phyloP scores from a whole-genome alignment of 257 asterid species.

The Pogostemon cablin region DNA sequence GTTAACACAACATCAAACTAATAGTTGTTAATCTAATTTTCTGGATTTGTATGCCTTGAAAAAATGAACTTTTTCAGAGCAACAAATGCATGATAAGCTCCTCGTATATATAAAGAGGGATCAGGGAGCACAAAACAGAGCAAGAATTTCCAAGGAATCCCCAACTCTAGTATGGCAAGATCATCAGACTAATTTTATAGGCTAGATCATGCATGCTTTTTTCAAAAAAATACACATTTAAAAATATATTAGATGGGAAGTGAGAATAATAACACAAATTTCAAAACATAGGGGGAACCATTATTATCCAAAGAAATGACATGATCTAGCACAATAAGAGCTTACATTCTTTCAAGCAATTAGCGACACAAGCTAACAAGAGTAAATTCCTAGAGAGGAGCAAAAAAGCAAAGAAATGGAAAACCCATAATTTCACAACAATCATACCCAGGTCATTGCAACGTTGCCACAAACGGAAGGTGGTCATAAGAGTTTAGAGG shows the following conservation, averaged over 20 bases:
- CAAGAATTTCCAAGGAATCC: neutral
- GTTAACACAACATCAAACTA: neutral
- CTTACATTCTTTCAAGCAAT: neutral
- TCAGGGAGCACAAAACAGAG: neutral
- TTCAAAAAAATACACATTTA: neutral
- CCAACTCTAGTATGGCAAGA: neutral
- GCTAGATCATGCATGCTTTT: constrained; percentile 8
- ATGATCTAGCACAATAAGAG: neutral
- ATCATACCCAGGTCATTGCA: neutral
- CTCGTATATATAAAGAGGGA: neutral
- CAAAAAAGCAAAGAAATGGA: too few relatives aligned
- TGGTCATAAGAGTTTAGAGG: constrained; percentile 13
- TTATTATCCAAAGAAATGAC: constrained; percentile 1
- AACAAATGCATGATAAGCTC: neutral
- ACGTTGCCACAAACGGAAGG: neutral
- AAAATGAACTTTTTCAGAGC: neutral
- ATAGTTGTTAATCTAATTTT: neutral
- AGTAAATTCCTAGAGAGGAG: neutral
- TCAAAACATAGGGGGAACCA: neutral
- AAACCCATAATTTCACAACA: neutral
- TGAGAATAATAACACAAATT: neutral
- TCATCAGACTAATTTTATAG: neutral
- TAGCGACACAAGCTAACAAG: neutral
- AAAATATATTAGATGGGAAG: neutral
- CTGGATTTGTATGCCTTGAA: neutral